These are phyloP conservation scores for Cytospora piceicola DNA, from an alignment of 2,329 filamentous ascomycete genomes.

Conservation along the genomic window DNA sequence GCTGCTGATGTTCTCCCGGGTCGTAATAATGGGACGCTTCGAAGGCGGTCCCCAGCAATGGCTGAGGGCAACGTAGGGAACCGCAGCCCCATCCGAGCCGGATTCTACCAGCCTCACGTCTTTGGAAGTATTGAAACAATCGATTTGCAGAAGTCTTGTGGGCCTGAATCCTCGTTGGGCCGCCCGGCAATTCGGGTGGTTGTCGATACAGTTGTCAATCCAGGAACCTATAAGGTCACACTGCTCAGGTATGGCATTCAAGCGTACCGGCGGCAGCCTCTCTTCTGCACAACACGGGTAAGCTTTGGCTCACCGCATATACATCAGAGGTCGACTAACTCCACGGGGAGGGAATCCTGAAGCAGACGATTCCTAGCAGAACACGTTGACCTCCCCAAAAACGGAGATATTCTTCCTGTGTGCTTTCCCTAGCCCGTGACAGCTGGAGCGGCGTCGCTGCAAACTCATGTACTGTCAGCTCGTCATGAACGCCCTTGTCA, in stretches of 20 bases:
- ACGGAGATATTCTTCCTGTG: not conserved
- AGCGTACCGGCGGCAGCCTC: not conserved
- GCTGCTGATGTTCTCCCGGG: not conserved
- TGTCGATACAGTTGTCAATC: not conserved
- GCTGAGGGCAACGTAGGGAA: slow-evolving; percentile 18
- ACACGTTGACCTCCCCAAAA: not conserved
- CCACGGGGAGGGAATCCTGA: not conserved
- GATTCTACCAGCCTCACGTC: slow-evolving; percentile 5
- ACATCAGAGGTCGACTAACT: not conserved
- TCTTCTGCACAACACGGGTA: not conserved
- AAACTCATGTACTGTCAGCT: not conserved
- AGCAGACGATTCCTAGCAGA: not conserved
- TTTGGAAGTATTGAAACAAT: not conserved
- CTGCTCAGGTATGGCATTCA: not conserved
- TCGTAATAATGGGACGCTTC: slow-evolving; percentile 18
- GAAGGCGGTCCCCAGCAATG: slow-evolving; percentile 28
- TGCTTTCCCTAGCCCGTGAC: not conserved
- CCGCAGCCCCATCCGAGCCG: not conserved
- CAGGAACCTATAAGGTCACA: slow-evolving; percentile 3
- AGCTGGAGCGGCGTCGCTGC: not conserved
- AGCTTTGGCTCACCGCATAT: not conserved
- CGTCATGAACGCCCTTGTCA: too few species aligned
- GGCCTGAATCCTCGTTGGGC: slow-evolving; percentile 6
- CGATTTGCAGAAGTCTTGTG: slow-evolving; percentile 7
- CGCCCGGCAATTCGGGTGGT: slow-evolving; percentile 1